Percentiles rank a stretch among this genome's conserved stretches.
Evolutionary conservation across 2,329 filamentous ascomycete species (phyloP).

Genomic region (Whalleya microplaca): DNA sequence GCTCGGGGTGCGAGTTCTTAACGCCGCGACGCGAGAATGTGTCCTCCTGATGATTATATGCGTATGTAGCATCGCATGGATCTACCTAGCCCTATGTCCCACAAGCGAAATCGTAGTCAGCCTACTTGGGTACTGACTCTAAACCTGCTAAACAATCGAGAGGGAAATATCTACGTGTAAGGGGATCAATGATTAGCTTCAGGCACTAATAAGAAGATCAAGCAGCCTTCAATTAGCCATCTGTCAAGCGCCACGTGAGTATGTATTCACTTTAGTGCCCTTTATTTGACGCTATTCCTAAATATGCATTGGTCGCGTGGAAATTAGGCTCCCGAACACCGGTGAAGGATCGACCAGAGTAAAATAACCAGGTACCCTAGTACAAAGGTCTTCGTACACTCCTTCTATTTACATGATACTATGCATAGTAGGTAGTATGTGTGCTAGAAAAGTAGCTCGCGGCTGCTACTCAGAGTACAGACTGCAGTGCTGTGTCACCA

Average conservation of each 20-base stretch:
- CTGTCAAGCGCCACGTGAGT: too few species aligned
- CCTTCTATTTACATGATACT: neutral
- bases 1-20: neutral
- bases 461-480: too few species aligned
- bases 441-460: neutral
- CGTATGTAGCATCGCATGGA: neutral
- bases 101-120: neutral
- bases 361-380: neutral
- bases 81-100: neutral
- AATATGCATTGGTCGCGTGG: neutral
- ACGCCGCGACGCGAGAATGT: neutral
- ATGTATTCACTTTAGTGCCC: neutral
- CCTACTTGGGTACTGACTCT: neutral
- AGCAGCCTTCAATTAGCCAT: too few species aligned
- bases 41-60: neutral
- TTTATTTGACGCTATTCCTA: neutral
- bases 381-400: too few species aligned
- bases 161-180: neutral
- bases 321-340: too few species aligned
- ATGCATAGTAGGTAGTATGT: neutral
- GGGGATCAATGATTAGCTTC: neutral
- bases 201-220: too few species aligned
- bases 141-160: neutral
- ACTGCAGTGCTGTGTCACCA: neutral
- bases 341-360: too few species aligned